Conservation (phyloP, 108 stramenopile species). For the Nannochloropsis salina region DNA sequence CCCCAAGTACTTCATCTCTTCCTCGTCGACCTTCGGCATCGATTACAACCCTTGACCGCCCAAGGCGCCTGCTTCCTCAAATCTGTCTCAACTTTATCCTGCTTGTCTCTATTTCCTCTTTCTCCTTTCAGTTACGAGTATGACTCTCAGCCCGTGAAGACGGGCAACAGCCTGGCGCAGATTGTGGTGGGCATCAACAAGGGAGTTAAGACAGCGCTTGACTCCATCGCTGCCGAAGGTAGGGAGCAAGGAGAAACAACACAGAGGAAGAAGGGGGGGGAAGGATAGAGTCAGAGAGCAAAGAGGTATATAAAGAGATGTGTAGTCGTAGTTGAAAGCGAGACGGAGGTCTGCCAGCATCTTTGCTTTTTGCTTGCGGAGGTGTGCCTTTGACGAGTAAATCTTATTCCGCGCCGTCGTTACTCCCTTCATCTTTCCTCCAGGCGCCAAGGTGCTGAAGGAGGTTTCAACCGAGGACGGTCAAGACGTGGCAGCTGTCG, state of each 20-base stretch:
- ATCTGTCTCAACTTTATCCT: too few species aligned
- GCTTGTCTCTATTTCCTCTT: too few species aligned
- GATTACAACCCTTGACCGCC: too few species aligned
- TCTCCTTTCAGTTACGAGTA: neutral
- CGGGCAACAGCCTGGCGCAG: conserved; percentile 9
- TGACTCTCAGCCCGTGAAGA: neutral
- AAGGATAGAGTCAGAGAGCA: too few species aligned
- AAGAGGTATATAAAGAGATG: too few species aligned
- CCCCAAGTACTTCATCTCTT: too few species aligned
- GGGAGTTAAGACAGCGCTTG: neutral
- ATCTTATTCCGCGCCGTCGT: neutral
- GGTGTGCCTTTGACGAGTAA: too few species aligned
- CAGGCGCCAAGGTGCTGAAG: neutral
- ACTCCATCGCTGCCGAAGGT: neutral
- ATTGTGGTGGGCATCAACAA: neutral
- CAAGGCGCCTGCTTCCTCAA: too few species aligned
- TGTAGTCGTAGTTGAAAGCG: too few species aligned
- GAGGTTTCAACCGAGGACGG: neutral
- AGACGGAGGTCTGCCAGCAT: too few species aligned
- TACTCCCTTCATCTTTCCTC: neutral
- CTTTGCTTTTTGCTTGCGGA: too few species aligned
- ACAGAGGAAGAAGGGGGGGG: neutral
- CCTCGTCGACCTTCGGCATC: too few species aligned
- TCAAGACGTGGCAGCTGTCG: neutral
- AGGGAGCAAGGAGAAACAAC: neutral